Conservation (phyloP, 2,329 filamentous ascomycete genomes). For the Phaeosphaeria sp. region DNA sequence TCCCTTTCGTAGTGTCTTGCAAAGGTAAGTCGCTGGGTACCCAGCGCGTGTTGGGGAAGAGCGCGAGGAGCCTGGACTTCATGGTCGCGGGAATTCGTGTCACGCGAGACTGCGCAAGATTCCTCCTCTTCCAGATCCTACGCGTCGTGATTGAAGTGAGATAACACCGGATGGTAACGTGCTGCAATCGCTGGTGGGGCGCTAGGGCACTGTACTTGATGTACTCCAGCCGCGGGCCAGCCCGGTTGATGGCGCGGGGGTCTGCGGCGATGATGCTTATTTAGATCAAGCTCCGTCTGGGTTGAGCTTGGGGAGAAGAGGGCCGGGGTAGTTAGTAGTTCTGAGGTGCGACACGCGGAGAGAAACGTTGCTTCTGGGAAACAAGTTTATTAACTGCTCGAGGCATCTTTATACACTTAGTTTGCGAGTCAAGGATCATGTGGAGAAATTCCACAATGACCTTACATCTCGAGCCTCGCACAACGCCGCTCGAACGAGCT, state of each 20-base stretch:
- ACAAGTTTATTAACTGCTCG: not conserved
- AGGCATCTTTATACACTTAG: not conserved
- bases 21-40: slow-evolving; percentile 33
- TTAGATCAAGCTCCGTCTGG: slow-evolving; percentile 21
- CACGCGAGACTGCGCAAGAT: not conserved
- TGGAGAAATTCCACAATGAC: not conserved
- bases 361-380: not conserved
- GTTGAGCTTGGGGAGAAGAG: not conserved
- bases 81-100: slow-evolving; percentile 1
- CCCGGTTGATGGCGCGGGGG: slow-evolving; percentile 7
- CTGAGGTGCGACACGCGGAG: too few species aligned
- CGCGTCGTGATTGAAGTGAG: not conserved
- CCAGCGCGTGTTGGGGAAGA: slow-evolving; percentile 35
- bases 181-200: not conserved
- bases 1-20: slow-evolving; percentile 1
- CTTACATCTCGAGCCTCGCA: not conserved
- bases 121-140: not conserved
- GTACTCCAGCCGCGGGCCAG: not conserved
- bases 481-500: not conserved
- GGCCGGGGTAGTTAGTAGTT: not conserved
- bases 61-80: slow-evolving; percentile 13
- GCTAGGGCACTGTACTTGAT: not conserved
- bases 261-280: slow-evolving; percentile 15
- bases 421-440: not conserved
- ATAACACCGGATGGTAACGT: slow-evolving; percentile 5